A percentile compares a stretch with the other conserved stretches of the same genome.
phyloP scores from a whole-genome alignment of 208 protist species.

The Kentomonas sorsogonicus region DNA sequence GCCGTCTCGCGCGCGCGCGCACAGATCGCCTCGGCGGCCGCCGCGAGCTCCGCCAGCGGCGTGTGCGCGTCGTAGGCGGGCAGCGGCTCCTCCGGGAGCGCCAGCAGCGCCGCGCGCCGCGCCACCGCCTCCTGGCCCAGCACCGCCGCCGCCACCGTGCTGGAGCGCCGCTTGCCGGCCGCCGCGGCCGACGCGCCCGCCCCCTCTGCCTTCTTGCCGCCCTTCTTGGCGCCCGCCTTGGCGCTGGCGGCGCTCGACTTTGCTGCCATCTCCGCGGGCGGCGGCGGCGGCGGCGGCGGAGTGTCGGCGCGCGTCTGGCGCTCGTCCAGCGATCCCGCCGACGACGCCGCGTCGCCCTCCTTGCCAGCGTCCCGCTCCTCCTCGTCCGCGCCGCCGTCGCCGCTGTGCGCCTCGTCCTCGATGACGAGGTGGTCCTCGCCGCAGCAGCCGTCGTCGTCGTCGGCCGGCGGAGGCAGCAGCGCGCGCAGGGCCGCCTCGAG shows the following conservation, averaged over 20 bases:
- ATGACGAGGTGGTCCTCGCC: conserved; percentile 2
- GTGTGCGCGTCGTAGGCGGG: not conserved
- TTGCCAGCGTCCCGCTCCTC: not conserved
- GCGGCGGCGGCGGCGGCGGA: too few relatives aligned
- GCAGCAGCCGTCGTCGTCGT: conserved; percentile 5
- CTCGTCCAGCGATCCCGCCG: not conserved
- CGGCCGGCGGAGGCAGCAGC: conserved; percentile 1
- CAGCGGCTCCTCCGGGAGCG: not conserved
- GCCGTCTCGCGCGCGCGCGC: too few relatives aligned
- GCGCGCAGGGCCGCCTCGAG: not conserved
- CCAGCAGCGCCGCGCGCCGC: not conserved
- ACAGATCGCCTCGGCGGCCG: not conserved
- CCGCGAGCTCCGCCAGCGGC: not conserved
- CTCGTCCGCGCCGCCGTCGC: not conserved
- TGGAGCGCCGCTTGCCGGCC: too few relatives aligned
- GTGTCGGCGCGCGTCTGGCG: not conserved
- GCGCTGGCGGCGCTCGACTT: too few relatives aligned
- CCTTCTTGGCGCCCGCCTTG: too few relatives aligned
- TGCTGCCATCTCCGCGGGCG: too few relatives aligned
- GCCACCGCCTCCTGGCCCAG: not conserved
- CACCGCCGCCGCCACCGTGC: not conserved
- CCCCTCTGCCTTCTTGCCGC: too few relatives aligned
- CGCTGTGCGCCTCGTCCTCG: conserved; percentile 2
- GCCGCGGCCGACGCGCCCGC: too few relatives aligned
- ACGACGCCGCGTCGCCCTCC: not conserved